Conservation (phyloP, 345 rosid species). For the Camelina sativa region DNA sequence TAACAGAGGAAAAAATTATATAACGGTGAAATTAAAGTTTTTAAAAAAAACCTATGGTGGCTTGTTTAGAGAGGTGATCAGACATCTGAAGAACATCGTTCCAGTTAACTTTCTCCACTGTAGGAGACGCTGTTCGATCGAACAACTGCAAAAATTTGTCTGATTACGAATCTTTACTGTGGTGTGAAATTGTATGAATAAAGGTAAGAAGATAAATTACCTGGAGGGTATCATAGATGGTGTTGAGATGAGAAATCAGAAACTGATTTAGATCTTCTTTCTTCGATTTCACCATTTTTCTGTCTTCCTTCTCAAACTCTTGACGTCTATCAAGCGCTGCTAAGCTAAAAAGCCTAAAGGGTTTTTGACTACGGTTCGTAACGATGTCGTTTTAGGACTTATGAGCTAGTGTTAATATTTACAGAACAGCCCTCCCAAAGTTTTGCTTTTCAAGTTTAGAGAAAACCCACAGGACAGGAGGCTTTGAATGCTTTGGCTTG, state of each 20-base stretch:
- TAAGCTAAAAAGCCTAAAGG: constrained; percentile 5
- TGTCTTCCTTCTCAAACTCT: neutral
- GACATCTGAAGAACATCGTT: constrained; percentile 75
- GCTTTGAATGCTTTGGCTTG: too few species aligned
- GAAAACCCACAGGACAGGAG: too few species aligned
- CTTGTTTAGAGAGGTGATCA: constrained; percentile 82
- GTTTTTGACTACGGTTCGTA: neutral
- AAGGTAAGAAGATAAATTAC: constrained; percentile 36
- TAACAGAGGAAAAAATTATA: neutral
- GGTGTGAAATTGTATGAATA: neutral
- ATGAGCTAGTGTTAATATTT: neutral
- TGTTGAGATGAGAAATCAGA: neutral
- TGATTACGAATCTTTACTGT: neutral
- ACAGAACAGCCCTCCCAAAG: neutral
- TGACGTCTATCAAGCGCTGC: neutral
- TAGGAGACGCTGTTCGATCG: constrained; percentile 57
- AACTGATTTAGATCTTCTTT: neutral
- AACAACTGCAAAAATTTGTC: constrained; percentile 48
- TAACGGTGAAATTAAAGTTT: neutral
- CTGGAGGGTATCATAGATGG: constrained; percentile 50
- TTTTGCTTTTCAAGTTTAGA: neutral
- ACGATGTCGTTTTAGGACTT: constrained; percentile 4
- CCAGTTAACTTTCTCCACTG: constrained; percentile 65
- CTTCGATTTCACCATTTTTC: constrained; percentile 18
- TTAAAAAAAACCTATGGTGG: constrained; percentile 67